Conservation (phyloP, 129 eudicot genomes). For the Lactuca saligna region DNA sequence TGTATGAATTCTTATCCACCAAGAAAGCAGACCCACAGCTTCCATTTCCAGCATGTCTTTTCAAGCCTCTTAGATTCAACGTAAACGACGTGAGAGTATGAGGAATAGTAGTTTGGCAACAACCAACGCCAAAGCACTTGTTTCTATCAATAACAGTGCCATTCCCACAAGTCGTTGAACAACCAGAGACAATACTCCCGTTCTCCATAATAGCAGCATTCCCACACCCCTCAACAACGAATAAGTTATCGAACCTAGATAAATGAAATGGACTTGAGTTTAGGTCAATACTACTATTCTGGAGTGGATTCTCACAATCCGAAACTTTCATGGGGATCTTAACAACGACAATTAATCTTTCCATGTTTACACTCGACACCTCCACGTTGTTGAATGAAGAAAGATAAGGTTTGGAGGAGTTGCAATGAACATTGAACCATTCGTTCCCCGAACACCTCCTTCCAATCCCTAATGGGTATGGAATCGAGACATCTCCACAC, state of each 20-base stretch:
- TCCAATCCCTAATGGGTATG: background rate
- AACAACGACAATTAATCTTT: background rate
- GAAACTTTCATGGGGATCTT: background rate
- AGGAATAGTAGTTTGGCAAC: conserved; percentile 30
- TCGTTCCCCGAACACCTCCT: background rate
- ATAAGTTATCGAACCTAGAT: background rate
- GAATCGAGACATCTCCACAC: background rate
- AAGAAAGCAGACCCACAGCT: conserved; percentile 20
- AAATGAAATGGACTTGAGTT: background rate
- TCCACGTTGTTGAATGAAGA: background rate
- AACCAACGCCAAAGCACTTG: conserved; percentile 29
- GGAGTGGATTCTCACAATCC: conserved; percentile 9
- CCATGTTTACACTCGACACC: background rate
- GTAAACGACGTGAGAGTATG: background rate
- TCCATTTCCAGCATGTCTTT: conserved; percentile 17
- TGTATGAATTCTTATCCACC: background rate
- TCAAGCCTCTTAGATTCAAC: conserved; percentile 10
- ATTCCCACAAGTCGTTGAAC: conserved; percentile 4
- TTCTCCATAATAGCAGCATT: background rate
- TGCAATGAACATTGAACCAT: background rate
- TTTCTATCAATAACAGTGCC: background rate
- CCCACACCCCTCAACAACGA: conserved; percentile 14
- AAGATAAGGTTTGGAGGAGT: background rate
- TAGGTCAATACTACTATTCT: background rate
- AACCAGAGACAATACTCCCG: background rate